These are phyloP conservation scores for Cryphonectria nitschkei DNA, from an alignment of 2,329 filamentous ascomycete genomes.

Conservation along the genomic window DNA sequence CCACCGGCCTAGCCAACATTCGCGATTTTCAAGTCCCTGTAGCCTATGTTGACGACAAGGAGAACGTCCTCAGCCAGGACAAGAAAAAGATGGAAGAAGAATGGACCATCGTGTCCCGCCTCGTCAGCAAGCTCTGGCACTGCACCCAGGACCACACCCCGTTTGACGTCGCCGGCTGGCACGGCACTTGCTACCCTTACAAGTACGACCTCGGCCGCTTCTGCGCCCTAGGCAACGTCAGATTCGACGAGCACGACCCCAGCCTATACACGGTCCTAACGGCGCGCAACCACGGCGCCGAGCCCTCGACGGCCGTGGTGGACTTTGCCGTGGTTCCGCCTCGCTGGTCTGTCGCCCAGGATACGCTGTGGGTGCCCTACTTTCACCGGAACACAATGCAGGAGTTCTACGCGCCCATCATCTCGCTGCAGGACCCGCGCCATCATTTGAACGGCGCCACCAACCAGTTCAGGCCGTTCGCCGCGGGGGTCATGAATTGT, in stretches of 20 bases:
- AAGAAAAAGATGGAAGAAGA: conserved; percentile 38
- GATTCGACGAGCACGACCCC: conserved; percentile 67
- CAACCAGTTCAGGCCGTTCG: conserved; percentile 46
- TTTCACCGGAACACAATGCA: conserved; percentile 58
- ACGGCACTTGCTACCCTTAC: conserved; percentile 66
- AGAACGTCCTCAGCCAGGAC: conserved; percentile 30
- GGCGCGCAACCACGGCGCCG: conserved; percentile 48
- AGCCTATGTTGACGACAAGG: conserved; percentile 57
- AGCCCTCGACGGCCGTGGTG: conserved; percentile 55
- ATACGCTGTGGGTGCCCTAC: conserved; percentile 62
- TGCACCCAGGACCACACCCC: conserved; percentile 64
- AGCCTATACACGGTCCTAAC: conserved; percentile 66
- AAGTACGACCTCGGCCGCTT: conserved; percentile 70
- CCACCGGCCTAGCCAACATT: conserved; percentile 60
- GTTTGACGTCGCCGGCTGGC: conserved; percentile 70
- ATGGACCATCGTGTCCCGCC: conserved; percentile 53
- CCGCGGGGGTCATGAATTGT: conserved; percentile 55
- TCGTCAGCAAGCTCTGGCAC: conserved; percentile 61
- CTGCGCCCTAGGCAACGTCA: conserved; percentile 64
- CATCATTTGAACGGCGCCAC: conserved; percentile 41
- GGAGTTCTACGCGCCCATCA: conserved; percentile 51
- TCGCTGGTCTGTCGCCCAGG: conserved; percentile 59
- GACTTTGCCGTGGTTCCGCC: conserved; percentile 65
- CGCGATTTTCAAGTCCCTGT: conserved; percentile 65
- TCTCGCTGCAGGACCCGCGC: conserved; percentile 47